A percentile compares a stretch with the other conserved stretches of the same genome.
These are phyloP conservation scores for Globisporangium yorkense DNA, from an alignment of 352 stramenopile genomes.

Conservation along the genomic window DNA sequence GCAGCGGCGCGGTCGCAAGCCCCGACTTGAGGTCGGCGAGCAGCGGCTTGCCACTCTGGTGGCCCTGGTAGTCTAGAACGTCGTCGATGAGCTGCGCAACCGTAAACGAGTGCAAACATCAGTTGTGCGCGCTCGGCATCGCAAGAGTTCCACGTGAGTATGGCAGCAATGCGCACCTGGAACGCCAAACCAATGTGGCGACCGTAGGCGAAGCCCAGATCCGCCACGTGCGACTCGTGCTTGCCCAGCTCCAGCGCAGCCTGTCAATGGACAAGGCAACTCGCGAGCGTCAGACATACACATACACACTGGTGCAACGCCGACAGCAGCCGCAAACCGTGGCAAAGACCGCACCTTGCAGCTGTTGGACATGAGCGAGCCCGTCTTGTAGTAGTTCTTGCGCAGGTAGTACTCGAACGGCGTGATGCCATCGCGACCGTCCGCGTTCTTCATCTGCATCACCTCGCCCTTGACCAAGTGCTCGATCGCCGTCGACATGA, in stretches of 20 bases:
- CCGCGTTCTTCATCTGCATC: constrained; percentile 96
- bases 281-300: not conserved
- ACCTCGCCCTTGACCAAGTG: constrained; percentile 99
- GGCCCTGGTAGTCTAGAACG: constrained; percentile 97
- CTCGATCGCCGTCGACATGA: constrained; percentile 98
- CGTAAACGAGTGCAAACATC: not conserved
- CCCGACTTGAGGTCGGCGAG: constrained; percentile 95
- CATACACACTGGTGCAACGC: no score
- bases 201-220: constrained; percentile 94
- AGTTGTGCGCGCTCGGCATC: not conserved
- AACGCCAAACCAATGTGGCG: constrained; percentile 98
- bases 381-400: constrained; percentile 99
- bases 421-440: constrained; percentile 53
- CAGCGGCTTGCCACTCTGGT: constrained; percentile 92
- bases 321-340: no score
- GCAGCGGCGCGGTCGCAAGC: constrained; percentile 94
- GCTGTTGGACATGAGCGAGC: constrained; percentile 97
- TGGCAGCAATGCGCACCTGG: constrained; percentile 65
- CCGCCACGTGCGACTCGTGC: constrained; percentile 77
- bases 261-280: constrained; percentile 2
- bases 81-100: constrained; percentile 92
- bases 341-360: constrained; percentile 51
- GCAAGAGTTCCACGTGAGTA: not conserved
- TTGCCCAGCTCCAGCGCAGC: constrained; percentile 91
- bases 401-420: constrained; percentile 95